Conservation (phyloP, 1,284 basidiomycete species). For the Gastroboletus turbinatus region DNA sequence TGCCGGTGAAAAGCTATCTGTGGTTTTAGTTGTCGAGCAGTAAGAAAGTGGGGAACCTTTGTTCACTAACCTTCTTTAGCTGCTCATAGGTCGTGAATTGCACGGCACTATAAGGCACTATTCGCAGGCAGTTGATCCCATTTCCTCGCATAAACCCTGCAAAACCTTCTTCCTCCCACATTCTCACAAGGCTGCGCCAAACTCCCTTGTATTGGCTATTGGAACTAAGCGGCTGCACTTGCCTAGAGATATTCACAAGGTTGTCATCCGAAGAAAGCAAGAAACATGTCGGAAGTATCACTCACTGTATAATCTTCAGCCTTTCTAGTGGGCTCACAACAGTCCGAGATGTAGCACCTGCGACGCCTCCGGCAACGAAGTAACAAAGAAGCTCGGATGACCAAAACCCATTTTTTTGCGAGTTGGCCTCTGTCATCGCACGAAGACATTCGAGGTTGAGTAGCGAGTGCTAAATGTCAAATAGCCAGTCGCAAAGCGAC, state of each 20-base stretch:
- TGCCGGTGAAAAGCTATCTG: constrained; percentile 65
- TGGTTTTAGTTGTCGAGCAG: constrained; percentile 9
- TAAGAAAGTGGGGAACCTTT: background rate
- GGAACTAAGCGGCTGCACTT: constrained; percentile 69
- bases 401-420: constrained; percentile 33
- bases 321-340: constrained; percentile 91
- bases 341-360: constrained; percentile 83
- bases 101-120: constrained; percentile 74
- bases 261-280: constrained; percentile 3
- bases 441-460: constrained; percentile 6
- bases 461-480: background rate
- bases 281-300: constrained; percentile 11
- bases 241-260: constrained; percentile 45
- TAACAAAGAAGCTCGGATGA: constrained; percentile 35
- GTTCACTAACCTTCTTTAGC: constrained; percentile 68
- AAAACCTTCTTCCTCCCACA: constrained; percentile 94
- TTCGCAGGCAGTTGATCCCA: constrained; percentile 91
- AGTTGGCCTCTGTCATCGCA: constrained; percentile 24
- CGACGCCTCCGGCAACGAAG: constrained; percentile 76
- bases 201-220: constrained; percentile 78
- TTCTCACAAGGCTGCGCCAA: constrained; percentile 77
- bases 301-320: constrained; percentile 93
- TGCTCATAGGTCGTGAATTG: constrained; percentile 93
- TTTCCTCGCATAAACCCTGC: constrained; percentile 89
- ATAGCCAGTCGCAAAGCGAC: background rate